Percentiles rank a stretch among this genome's conserved stretches.
phyloP scores from a whole-genome alignment of 2,329 filamentous ascomycete genomes.

The Scopulariopsis brevicaulis region DNA sequence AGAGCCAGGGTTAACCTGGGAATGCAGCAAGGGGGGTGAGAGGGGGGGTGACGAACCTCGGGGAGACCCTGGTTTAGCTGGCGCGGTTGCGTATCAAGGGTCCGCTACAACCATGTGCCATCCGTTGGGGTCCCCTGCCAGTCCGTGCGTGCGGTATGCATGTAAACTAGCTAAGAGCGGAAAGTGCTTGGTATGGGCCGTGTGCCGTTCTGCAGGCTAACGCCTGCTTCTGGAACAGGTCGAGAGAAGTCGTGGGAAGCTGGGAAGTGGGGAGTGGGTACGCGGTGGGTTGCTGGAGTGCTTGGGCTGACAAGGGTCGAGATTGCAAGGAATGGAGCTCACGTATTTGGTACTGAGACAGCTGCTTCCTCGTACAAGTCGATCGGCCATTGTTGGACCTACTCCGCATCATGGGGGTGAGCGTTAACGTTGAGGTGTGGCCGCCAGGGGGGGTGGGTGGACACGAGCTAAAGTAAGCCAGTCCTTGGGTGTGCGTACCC shows the following conservation, averaged over 20 bases:
- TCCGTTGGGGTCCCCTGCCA: background rate
- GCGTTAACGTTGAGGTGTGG: background rate
- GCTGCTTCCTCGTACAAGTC: background rate
- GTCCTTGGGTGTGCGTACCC: background rate
- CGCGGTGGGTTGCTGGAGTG: background rate
- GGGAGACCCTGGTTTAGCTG: conserved; percentile 4
- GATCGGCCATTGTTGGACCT: background rate
- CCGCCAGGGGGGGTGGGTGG: background rate
- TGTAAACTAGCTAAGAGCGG: background rate
- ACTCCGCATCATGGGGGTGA: background rate
- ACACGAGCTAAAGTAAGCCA: background rate
- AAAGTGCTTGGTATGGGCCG: background rate
- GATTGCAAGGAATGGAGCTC: conserved; percentile 1
- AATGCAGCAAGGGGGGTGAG: conserved; percentile 2
- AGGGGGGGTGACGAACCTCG: background rate
- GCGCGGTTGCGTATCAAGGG: conserved; percentile 4
- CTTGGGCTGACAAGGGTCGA: background rate
- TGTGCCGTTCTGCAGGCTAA: background rate
- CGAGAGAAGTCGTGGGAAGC: background rate
- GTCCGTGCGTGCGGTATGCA: background rate
- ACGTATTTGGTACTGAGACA: background rate
- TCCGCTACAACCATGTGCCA: background rate
- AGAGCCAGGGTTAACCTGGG: conserved; percentile 2
- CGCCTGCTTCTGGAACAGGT: background rate
- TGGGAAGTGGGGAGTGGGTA: background rate